These are phyloP conservation scores for Termitomyces sp. DNA, from an alignment of 768 basidiomycete species.

Conservation along the genomic window DNA sequence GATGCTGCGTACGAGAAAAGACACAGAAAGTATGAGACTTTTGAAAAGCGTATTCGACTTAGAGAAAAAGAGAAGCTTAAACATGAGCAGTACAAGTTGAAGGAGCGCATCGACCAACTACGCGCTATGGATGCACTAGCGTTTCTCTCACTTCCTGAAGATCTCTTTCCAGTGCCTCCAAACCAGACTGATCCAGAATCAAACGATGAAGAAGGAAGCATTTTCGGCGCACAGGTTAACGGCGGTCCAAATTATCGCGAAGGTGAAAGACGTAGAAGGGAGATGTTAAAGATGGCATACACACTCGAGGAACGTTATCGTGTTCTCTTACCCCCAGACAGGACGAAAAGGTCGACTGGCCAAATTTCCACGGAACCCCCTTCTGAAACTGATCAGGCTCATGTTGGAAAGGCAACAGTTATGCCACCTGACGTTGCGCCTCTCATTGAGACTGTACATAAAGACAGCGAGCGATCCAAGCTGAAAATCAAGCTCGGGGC, in stretches of 20 bases:
- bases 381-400: slow-evolving; percentile 21
- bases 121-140: slow-evolving; percentile 65
- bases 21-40: slow-evolving; percentile 81
- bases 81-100: slow-evolving; percentile 89
- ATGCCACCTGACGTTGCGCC: slow-evolving; percentile 25
- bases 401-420: slow-evolving; percentile 18
- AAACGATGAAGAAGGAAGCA: slow-evolving; percentile 21
- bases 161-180: slow-evolving; percentile 44
- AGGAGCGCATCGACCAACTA: slow-evolving; percentile 83
- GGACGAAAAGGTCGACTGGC: slow-evolving; percentile 29
- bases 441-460: slow-evolving; percentile 18
- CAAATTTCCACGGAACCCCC: slow-evolving; percentile 14
- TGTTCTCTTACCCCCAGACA: slow-evolving; percentile 66
- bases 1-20: slow-evolving; percentile 79
- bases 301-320: slow-evolving; percentile 69
- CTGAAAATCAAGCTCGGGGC: slow-evolving; percentile 30
- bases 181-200: slow-evolving; percentile 19
- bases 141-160: slow-evolving; percentile 58
- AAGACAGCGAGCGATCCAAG: slow-evolving; percentile 28
- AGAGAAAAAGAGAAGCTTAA: slow-evolving; percentile 91
- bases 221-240: slow-evolving; percentile 32
- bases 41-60: slow-evolving; percentile 79
- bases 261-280: slow-evolving; percentile 68
- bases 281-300: slow-evolving; percentile 69
- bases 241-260: slow-evolving; percentile 40